Evolutionary conservation across 2,329 filamentous ascomycete genomes (phyloP).

Genomic region (Huntiella abstrusa): DNA sequence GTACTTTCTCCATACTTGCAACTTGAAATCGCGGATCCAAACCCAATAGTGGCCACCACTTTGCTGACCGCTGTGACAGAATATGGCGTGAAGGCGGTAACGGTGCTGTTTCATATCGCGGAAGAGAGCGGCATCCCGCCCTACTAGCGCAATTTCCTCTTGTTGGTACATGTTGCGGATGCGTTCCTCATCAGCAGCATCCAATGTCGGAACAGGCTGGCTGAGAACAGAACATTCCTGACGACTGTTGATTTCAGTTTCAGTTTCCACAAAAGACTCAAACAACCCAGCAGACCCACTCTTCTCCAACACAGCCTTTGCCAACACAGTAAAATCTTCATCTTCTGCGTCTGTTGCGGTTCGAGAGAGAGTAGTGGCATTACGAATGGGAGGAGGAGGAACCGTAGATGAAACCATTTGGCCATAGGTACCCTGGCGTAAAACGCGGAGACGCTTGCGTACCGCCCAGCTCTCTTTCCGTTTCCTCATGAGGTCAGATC

Average conservation of each 20-base stretch:
- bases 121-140: slow-evolving; percentile 32
- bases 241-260: neutral
- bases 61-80: slow-evolving; percentile 65
- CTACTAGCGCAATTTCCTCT: slow-evolving; percentile 20
- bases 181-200: neutral
- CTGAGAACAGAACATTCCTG: neutral
- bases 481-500: slow-evolving; percentile 40
- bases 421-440: slow-evolving; percentile 5
- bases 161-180: slow-evolving; percentile 17
- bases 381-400: slow-evolving; percentile 2
- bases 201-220: neutral
- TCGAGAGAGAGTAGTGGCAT: neutral
- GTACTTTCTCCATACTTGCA: slow-evolving; percentile 71
- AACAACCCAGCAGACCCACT: neutral
- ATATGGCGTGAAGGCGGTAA: slow-evolving; percentile 78
- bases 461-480: slow-evolving; percentile 58
- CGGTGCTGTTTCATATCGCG: slow-evolving; percentile 42
- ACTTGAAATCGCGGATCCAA: slow-evolving; percentile 76
- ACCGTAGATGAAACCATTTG: neutral
- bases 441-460: slow-evolving; percentile 11
- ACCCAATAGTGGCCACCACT: slow-evolving; percentile 87
- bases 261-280: neutral
- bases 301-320: slow-evolving; percentile 5
- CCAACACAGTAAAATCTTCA: neutral
- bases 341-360: neutral